A percentile compares a stretch with the other conserved stretches of the same genome.
phyloP scores from a whole-genome alignment of 345 rosid genomes.

The Brassica cretica region DNA sequence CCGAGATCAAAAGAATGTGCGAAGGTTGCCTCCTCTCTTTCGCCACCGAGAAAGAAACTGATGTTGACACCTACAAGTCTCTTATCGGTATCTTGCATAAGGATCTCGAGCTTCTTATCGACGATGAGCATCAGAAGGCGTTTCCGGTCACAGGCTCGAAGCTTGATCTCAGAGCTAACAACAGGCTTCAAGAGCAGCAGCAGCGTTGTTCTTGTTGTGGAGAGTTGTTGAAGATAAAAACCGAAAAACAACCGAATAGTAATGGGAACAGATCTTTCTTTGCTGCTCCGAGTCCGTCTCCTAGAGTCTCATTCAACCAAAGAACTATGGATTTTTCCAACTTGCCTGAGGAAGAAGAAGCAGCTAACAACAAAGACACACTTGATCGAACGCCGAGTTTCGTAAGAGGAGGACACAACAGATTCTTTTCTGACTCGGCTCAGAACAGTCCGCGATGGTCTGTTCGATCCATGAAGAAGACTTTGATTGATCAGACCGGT shows the following conservation, averaged over 20 bases:
- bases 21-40: constrained; percentile 94
- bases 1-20: constrained; percentile 78
- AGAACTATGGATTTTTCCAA: constrained; percentile 34
- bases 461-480: constrained; percentile 47
- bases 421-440: constrained; percentile 73
- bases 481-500: constrained; percentile 43
- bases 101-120: constrained; percentile 72
- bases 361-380: constrained; percentile 10
- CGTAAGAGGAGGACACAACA: constrained; percentile 51
- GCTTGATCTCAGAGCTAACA: constrained; percentile 42
- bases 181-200: constrained; percentile 24
- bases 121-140: constrained; percentile 56
- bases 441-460: constrained; percentile 64
- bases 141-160: constrained; percentile 40
- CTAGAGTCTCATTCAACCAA: constrained; percentile 57
- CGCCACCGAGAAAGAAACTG: constrained; percentile 76
- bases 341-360: constrained; percentile 33
- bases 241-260: constrained; percentile 38
- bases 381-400: constrained; percentile 56
- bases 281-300: constrained; percentile 74
- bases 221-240: constrained; percentile 53
- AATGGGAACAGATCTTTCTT: constrained; percentile 33
- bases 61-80: constrained; percentile 78
- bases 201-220: constrained; percentile 70
- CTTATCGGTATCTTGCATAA: constrained; percentile 78